Base-by-base conservation (phyloP, 139 green algal genomes). In the Penium margaritaceum region DNA sequence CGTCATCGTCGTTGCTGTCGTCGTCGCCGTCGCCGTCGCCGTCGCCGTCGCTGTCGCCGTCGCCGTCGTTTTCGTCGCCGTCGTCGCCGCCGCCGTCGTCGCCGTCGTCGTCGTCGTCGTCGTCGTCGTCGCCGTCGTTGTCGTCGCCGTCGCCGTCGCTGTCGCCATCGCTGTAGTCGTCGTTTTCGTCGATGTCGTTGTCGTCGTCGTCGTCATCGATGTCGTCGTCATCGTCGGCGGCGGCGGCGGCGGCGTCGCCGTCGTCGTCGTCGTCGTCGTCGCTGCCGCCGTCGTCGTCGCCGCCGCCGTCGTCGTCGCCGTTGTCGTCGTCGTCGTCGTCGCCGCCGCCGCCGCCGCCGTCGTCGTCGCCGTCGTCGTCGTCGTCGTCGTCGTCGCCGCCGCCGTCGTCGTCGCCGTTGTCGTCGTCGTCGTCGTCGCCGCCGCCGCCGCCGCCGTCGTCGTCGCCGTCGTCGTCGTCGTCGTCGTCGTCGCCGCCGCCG, bases 241-340 rank as follows among this genome's bases (percentile, higher is more conserved):
- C n/a, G n/a, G n/a, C n/a, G n/a, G n/a, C n/a, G n/a, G n/a, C n/a
- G n/a, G n/a, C n/a, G n/a, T n/a, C n/a, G n/a, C n/a, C n/a, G n/a
- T 66, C 32, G 29, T 66, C 30, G 30, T 66, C 30, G 32, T 66
- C 57, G 29, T 66, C 57, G 29, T 37, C 57, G 32, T n/a, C n/a
- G n/a, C 14, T 14, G 43, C 14, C 43, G 43, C 14, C 43, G 43
- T 53, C 43, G 43, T 53, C 43, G 43, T 53, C n/a, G n/a, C n/a
- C n/a, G n/a, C n/a, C n/a, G n/a, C n/a, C n/a, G n/a, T n/a, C n/a
- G 57, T 66, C 57, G 57, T 37, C 57, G 30, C 15, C 57, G 32
- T 66, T 15, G 57, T 37, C 57, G 29, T 37, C 57, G 32, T 53
- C 43, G 43, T 53, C 43, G 43, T 53, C 43, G 43, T 53, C 43